Conservation (phyloP, 1,284 basidiomycete genomes). For the Puccinia brachypodii region DNA sequence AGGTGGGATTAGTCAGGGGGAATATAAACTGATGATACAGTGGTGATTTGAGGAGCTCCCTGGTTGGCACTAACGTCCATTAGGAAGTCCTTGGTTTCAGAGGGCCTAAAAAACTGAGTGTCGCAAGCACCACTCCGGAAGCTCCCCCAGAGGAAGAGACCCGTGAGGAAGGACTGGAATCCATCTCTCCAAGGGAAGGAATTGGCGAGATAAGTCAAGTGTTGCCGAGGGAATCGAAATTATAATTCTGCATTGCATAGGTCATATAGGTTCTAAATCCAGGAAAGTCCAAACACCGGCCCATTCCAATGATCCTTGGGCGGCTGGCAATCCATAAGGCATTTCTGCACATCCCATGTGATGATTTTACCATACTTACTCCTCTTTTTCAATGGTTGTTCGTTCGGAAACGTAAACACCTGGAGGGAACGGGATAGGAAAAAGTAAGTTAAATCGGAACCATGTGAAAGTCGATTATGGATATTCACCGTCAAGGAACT, state of each 20-base stretch:
- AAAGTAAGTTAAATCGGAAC: background rate
- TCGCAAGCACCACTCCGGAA: no score
- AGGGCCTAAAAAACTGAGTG: no score
- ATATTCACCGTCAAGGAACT: constrained; percentile 56
- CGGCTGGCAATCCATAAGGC: constrained; percentile 33
- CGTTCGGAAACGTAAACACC: constrained; percentile 47
- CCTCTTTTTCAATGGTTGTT: constrained; percentile 36
- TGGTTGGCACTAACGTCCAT: no score
- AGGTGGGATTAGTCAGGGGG: no score
- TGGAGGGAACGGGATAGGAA: background rate
- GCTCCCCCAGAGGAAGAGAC: no score
- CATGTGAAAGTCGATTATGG: background rate
- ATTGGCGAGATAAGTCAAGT: no score
- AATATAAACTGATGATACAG: no score
- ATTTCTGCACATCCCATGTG: constrained; percentile 17
- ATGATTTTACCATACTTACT: constrained; percentile 17
- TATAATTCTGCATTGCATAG: constrained; percentile 27
- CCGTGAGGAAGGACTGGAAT: no score
- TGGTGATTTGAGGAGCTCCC: no score
- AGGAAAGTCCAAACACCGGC: constrained; percentile 36
- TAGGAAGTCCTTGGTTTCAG: no score
- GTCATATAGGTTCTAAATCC: constrained; percentile 19
- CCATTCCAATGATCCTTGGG: constrained; percentile 34
- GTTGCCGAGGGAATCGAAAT: background rate
- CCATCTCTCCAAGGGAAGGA: no score